Conservation (phyloP, 2,329 filamentous ascomycete genomes). For the Sordariomycetes sp. region DNA sequence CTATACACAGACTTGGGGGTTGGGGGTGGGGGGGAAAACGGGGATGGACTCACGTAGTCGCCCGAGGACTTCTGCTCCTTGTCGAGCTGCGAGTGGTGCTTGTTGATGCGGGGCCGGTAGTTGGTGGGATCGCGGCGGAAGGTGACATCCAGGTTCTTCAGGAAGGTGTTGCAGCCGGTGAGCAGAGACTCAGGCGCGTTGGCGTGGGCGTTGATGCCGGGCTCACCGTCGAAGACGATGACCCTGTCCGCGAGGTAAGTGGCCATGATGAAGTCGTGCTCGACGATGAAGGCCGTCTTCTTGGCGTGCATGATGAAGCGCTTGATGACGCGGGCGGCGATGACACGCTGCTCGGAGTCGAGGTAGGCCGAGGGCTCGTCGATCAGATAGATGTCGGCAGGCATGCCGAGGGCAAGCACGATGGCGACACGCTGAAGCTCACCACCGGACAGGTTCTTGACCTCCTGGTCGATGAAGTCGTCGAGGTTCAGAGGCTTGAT, state of each 20-base stretch:
- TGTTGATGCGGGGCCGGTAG: conserved; percentile 97
- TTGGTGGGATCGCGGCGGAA: conserved; percentile 97
- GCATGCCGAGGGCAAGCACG: conserved; percentile 86
- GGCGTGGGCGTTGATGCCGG: conserved; percentile 76
- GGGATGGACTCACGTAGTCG: conserved; percentile 74
- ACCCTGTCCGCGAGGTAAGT: conserved; percentile 74
- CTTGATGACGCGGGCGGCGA: conserved; percentile 95
- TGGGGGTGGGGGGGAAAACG: not conserved
- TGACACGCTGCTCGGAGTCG: conserved; percentile 97
- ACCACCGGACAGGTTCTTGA: conserved; percentile 97
- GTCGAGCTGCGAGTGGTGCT: conserved; percentile 86
- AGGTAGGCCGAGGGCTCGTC: conserved; percentile 96
- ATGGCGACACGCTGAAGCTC: conserved; percentile 99
- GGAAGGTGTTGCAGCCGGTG: conserved; percentile 90
- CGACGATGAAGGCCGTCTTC: conserved; percentile 98
- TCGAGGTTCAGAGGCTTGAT: conserved; percentile 99
- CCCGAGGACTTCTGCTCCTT: conserved; percentile 91
- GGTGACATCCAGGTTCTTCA: conserved; percentile 94
- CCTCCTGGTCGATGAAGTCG: conserved; percentile 98
- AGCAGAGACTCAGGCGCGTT: conserved; percentile 85
- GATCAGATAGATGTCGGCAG: conserved; percentile 96
- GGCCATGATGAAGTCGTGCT: conserved; percentile 99
- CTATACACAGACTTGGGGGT: not conserved
- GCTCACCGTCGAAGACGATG: conserved; percentile 94
- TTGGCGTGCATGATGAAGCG: conserved; percentile 99